Evolutionary conservation across 306 rosid species (phyloP), one percentile per base, ranked within the genome.

Genomic region (Sicyos edulis): DNA sequence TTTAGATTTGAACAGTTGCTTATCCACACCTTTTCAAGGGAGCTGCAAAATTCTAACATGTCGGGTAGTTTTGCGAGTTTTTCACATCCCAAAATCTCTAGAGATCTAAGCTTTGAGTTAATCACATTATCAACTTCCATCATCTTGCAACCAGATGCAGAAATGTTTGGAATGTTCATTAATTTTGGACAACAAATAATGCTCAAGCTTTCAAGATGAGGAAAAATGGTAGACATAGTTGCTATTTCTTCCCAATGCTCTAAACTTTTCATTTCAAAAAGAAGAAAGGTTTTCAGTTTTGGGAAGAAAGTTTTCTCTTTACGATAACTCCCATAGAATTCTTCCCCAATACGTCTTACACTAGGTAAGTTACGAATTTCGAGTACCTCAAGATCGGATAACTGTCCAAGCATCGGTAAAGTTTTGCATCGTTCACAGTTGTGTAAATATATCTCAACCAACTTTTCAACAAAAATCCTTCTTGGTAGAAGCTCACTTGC

Each of bases 351-450:
- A 24, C 37, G 2, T 44, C 11, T 47, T 11, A 67, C 56, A 10
- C 40, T 47, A 67, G n/a, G n/a, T 24, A 67, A 21, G n/a, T 29
- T 12, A 13, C 19, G 19, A 45, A 67, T 47, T 20, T 51, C 37
- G 7, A 67, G 72, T 12, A 45, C 32, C 55, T 67, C 37, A 2
- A 67, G 72, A 11, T 44, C 2, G 0, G n/a, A 15, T 6, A 67
- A 26, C 37, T 67, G 56, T 26, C 72, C 72, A 11, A 67, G 72
- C 53, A 47, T 67, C 6, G 72, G 72, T 15, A 67, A 51, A 19
- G 32, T 42, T 44, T 10, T 6, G n/a, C 56, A 67, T 45, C 11
- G 22, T 67, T 26, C 37, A 8, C 72, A 67, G 42, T 45, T 17
- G 6, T 6, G 19, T 45, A 67, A 17, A 24, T 51, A 16, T 21